Evolutionary conservation across 257 asterid genomes (phyloP).

Genomic region (Ophiorrhiza pumila): DNA sequence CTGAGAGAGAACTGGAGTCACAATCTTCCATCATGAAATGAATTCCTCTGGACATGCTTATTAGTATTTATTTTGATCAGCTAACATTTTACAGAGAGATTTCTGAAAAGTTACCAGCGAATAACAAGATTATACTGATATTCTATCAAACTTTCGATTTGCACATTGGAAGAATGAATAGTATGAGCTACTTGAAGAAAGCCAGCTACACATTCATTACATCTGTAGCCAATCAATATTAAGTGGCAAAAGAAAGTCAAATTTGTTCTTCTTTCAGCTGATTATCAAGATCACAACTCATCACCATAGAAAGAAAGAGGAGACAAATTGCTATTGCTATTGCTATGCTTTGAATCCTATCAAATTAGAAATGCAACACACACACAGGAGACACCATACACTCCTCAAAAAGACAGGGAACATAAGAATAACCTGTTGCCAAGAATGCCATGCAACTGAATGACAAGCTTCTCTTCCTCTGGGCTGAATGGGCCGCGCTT

Average conservation of each 20-base stretch:
- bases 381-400: not conserved
- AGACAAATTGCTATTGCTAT: not conserved
- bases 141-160: not conserved
- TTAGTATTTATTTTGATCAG: not conserved
- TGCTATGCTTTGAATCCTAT: not conserved
- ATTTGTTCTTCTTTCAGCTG: not conserved
- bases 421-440: conserved; percentile 65
- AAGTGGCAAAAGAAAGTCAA: not conserved
- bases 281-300: not conserved
- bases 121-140: no score
- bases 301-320: not conserved
- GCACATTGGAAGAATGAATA: not conserved
- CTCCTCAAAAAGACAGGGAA: not conserved
- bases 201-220: not conserved
- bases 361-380: not conserved
- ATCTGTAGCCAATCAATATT: not conserved
- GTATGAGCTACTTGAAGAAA: not conserved
- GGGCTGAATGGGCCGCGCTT: conserved; percentile 78
- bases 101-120: no score
- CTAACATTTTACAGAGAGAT: not conserved
- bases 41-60: not conserved
- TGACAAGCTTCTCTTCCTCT: conserved; percentile 86
- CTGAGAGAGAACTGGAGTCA: not conserved
- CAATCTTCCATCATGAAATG: not conserved
- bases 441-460: conserved; percentile 85